A percentile compares a stretch with the other conserved stretches of the same genome.
Evolutionary conservation across 805 yeast genomes (phyloP).

Genomic region (Cyberlindnera suaveolens): DNA sequence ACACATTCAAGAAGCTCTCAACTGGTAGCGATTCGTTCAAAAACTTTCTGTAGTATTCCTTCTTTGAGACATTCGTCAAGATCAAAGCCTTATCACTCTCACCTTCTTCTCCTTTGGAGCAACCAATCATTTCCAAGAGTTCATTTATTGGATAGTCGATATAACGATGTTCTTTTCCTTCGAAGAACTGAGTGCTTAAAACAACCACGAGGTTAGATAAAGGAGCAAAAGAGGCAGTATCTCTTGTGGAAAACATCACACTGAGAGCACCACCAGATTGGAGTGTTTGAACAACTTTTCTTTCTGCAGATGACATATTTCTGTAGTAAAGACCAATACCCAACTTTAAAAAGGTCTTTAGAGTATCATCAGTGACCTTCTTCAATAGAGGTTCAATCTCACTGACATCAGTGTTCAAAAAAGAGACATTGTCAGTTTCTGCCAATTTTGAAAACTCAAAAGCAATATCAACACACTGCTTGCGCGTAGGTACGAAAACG

Average conservation of each 20-base stretch:
- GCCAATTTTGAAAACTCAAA: constrained; percentile 36
- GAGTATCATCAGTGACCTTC: constrained; percentile 39
- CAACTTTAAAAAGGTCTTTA: constrained; percentile 37
- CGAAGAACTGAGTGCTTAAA: constrained; percentile 64
- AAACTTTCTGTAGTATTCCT: constrained; percentile 65
- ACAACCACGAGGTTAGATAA: constrained; percentile 51
- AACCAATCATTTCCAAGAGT: constrained; percentile 59
- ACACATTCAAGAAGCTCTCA: constrained; percentile 63
- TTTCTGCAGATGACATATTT: constrained; percentile 52
- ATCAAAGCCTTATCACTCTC: constrained; percentile 42
- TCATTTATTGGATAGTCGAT: constrained; percentile 63
- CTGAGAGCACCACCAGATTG: constrained; percentile 44
- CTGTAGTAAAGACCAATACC: constrained; percentile 65
- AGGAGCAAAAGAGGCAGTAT: constrained; percentile 45
- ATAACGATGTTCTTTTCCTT: constrained; percentile 67
- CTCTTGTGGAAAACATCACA: constrained; percentile 57
- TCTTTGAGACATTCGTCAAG: constrained; percentile 48
- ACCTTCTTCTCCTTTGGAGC: constrained; percentile 26
- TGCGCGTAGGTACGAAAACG: constrained; percentile 54
- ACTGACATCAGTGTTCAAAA: constrained; percentile 34
- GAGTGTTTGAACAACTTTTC: constrained; percentile 45
- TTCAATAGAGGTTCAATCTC: constrained; percentile 35
- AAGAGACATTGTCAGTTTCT: constrained; percentile 29
- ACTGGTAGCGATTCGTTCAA: constrained; percentile 71
- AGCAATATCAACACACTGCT: constrained; percentile 47